Percentiles rank a stretch among this genome's conserved stretches.
These are phyloP conservation scores for Epichloe scottii DNA, from an alignment of 2,329 filamentous ascomycete species.

Conservation along the genomic window DNA sequence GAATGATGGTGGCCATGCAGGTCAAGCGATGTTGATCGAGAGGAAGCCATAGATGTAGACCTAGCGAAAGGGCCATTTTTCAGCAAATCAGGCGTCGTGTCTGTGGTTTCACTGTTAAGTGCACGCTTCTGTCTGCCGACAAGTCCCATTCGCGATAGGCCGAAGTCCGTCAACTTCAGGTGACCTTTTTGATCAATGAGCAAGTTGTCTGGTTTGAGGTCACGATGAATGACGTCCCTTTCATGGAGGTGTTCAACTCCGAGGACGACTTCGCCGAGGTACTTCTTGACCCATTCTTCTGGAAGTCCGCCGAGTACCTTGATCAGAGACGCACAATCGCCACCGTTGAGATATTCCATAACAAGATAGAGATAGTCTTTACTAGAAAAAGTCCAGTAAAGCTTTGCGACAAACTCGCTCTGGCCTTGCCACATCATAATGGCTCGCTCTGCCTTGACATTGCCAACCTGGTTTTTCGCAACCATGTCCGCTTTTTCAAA, in stretches of 20 bases:
- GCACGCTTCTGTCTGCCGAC: conserved; percentile 93
- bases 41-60: conserved; percentile 75
- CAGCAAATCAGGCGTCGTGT: conserved; percentile 82
- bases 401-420: conserved; percentile 95
- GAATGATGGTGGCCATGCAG: conserved; percentile 62
- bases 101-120: conserved; percentile 60
- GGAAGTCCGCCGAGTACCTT: conserved; percentile 85
- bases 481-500: conserved; percentile 98
- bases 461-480: conserved; percentile 97
- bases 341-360: conserved; percentile 98
- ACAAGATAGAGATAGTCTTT: conserved; percentile 98
- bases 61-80: conserved; percentile 86
- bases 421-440: conserved; percentile 99
- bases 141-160: conserved; percentile 90
- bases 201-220: conserved; percentile 93
- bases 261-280: conserved; percentile 90
- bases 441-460: conserved; percentile 94
- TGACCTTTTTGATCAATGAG: conserved; percentile 95
- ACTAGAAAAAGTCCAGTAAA: conserved; percentile 99
- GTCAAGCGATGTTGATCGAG: conserved; percentile 87
- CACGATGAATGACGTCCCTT: conserved; percentile 89
- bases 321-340: conserved; percentile 91
- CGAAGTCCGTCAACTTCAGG: conserved; percentile 94
- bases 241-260: conserved; percentile 93
- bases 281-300: conserved; percentile 97